Conservation (phyloP, 1,284 basidiomycete species). For the Marasmius tenuissimus region DNA sequence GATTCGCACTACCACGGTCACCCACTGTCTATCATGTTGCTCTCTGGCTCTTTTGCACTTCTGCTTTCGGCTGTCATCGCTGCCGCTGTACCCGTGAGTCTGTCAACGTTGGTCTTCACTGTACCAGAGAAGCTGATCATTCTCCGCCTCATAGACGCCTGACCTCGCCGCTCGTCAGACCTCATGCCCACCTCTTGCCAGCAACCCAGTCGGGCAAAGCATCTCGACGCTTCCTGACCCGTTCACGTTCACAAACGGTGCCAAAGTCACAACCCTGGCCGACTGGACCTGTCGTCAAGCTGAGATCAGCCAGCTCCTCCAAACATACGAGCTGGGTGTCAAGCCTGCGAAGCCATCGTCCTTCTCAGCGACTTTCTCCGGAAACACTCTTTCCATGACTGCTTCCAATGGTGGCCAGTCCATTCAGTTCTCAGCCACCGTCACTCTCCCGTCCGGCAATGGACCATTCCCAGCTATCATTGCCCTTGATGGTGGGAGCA, state of each 20-base stretch:
- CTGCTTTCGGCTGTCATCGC: not conserved
- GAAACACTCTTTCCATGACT: constrained; percentile 42
- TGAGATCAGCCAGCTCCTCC: constrained; percentile 46
- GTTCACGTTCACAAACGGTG: constrained; percentile 12
- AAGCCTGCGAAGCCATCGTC: constrained; percentile 41
- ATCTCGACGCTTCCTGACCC: constrained; percentile 9
- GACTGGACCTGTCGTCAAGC: constrained; percentile 51
- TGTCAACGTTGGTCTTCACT: not conserved
- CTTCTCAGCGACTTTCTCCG: constrained; percentile 42
- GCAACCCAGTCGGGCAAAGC: not conserved
- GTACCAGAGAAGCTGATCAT: not conserved
- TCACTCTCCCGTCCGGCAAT: constrained; percentile 41
- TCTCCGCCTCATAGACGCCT: not conserved
- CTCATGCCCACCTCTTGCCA: constrained; percentile 1
- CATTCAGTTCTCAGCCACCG: constrained; percentile 43
- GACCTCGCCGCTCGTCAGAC: not conserved
- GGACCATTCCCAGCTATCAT: constrained; percentile 54
- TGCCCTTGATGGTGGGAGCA: constrained; percentile 46
- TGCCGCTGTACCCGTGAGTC: not conserved
- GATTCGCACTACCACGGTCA: not conserved
- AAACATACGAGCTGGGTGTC: constrained; percentile 48
- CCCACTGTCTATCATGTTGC: not conserved
- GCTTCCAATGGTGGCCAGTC: constrained; percentile 40
- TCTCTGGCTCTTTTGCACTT: not conserved
- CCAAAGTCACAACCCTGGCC: constrained; percentile 34